Evolutionary conservation across 2,329 filamentous ascomycete species (phyloP).

Genomic region (Calonectria honghensis): DNA sequence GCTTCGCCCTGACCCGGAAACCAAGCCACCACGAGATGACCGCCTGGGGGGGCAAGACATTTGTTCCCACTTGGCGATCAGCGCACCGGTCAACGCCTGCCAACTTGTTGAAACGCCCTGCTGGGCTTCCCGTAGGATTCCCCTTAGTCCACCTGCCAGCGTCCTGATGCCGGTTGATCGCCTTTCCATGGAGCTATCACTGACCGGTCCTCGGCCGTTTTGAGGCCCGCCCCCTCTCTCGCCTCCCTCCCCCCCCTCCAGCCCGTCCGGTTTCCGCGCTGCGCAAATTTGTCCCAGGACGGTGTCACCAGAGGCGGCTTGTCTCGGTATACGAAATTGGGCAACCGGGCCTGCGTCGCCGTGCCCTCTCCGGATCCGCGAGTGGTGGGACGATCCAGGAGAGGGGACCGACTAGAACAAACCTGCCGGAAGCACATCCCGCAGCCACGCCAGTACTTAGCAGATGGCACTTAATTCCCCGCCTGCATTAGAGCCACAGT

Average conservation of each 20-base stretch:
- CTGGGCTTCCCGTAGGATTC: neutral
- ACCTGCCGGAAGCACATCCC: conserved; percentile 18
- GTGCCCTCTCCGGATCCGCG: neutral
- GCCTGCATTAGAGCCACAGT: conserved; percentile 10
- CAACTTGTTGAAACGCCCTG: conserved; percentile 32
- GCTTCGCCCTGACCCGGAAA: conserved; percentile 1
- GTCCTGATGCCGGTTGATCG: conserved; percentile 15
- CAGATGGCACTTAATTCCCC: conserved; percentile 4
- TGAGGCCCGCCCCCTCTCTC: neutral
- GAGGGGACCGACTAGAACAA: neutral
- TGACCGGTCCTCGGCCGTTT: neutral
- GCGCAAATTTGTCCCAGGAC: conserved; percentile 8
- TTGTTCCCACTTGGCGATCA: conserved; percentile 23
- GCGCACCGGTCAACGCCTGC: conserved; percentile 29
- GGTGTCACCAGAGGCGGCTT: conserved; percentile 15
- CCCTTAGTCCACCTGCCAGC: conserved; percentile 5
- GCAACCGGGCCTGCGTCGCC: neutral
- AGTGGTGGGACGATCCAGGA: conserved; percentile 18
- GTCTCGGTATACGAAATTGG: conserved; percentile 5
- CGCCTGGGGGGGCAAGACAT: conserved; percentile 5
- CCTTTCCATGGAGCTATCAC: neutral
- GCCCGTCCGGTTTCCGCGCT: conserved; percentile 17
- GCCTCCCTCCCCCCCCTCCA: neutral
- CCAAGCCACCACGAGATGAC: conserved; percentile 21
- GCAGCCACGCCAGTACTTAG: neutral